A percentile compares a stretch with the other conserved stretches of the same genome.
Evolutionary conservation across 2,329 filamentous ascomycete genomes (phyloP).

Genomic region (Byssothecium circinans): DNA sequence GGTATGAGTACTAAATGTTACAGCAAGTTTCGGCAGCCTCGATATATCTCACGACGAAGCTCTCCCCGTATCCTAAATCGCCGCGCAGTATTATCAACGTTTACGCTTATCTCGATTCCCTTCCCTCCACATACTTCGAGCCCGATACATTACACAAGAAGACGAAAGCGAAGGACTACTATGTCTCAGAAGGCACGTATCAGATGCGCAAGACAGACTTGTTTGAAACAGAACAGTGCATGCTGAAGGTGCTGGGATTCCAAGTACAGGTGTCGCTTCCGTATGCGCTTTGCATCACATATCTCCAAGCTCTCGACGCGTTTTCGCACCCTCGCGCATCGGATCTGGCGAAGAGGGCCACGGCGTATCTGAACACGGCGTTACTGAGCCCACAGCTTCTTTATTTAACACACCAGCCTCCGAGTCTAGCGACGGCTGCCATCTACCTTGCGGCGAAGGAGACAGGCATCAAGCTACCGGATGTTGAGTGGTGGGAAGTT

Average conservation of each 20-base stretch:
- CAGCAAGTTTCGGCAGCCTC: conserved; percentile 81
- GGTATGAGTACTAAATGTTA: background rate
- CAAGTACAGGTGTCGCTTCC: conserved; percentile 83
- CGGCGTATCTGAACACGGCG: conserved; percentile 83
- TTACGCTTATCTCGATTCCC: conserved; percentile 76
- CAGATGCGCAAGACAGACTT: conserved; percentile 65
- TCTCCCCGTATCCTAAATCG: conserved; percentile 74
- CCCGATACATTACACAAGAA: conserved; percentile 21
- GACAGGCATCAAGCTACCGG: conserved; percentile 73
- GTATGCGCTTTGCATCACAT: conserved; percentile 84
- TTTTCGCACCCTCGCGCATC: conserved; percentile 50
- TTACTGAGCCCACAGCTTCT: conserved; percentile 85
- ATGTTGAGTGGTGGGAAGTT: conserved; percentile 93
- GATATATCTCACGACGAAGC: conserved; percentile 80
- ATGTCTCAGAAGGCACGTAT: conserved; percentile 74
- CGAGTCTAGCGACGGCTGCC: conserved; percentile 79
- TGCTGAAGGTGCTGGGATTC: conserved; percentile 77
- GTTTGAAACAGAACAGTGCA: conserved; percentile 72
- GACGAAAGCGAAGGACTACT: conserved; percentile 45
- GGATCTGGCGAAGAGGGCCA: conserved; percentile 63
- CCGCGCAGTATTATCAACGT: conserved; percentile 81
- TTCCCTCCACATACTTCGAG: conserved; percentile 59
- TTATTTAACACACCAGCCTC: conserved; percentile 89
- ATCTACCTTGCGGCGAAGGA: conserved; percentile 89
- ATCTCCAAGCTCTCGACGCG: conserved; percentile 84